phyloP scores from a whole-genome alignment of 768 basidiomycete species.

The Lactifluus volemus region DNA sequence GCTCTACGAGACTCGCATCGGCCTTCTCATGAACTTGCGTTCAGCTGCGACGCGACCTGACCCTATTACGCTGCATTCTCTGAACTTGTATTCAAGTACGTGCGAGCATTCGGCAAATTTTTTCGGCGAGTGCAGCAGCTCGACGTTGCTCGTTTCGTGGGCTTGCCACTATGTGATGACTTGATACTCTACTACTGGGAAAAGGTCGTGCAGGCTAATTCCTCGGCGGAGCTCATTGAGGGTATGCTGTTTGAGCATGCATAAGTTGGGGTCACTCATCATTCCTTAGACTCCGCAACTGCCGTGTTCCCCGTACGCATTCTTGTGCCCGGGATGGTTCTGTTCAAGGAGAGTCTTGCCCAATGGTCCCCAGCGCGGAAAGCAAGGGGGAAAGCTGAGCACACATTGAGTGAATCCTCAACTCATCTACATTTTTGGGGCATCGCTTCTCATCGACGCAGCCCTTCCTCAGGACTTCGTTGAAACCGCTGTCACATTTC shows the following conservation, averaged over 20 bases:
- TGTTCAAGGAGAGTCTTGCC: constrained; percentile 75
- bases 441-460: constrained; percentile 24
- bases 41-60: constrained; percentile 29
- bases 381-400: constrained; percentile 51
- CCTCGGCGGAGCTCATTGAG: constrained; percentile 41
- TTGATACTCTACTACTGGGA: constrained; percentile 77
- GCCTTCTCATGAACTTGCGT: constrained; percentile 38
- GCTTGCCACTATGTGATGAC: constrained; percentile 53
- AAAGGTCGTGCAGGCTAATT: constrained; percentile 64
- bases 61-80: constrained; percentile 33
- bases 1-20: constrained; percentile 50
- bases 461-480: constrained; percentile 64
- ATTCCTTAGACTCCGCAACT: constrained; percentile 43
- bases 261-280: background rate
- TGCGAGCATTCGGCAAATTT: constrained; percentile 68
- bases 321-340: constrained; percentile 75
- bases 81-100: constrained; percentile 59
- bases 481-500: constrained; percentile 59
- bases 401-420: constrained; percentile 43
- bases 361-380: constrained; percentile 66
- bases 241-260: constrained; percentile 32
- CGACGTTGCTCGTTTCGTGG: constrained; percentile 47
- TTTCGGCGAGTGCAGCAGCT: constrained; percentile 70
- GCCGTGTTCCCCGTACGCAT: constrained; percentile 71
- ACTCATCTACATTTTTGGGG: background rate